Evolutionary conservation across 208 protist species (phyloP).

Genomic region (Lotmaria passim): DNA sequence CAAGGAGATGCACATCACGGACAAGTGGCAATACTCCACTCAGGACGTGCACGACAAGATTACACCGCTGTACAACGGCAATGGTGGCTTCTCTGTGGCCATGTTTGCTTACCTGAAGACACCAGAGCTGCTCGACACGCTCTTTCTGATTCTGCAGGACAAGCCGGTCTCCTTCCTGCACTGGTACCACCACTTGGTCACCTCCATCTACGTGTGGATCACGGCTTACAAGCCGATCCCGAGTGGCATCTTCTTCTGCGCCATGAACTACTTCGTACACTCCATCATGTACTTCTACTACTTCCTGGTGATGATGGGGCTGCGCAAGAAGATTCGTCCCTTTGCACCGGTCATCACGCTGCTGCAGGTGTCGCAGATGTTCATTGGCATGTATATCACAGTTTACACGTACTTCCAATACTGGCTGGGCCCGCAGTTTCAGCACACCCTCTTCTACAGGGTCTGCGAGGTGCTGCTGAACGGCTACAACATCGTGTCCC

Average conservation of each 20-base stretch:
- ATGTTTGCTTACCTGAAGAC: constrained; percentile 72
- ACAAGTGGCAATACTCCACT: constrained; percentile 18
- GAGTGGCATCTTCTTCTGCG: constrained; percentile 75
- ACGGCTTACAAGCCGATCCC: constrained; percentile 43
- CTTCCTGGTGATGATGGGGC: constrained; percentile 60
- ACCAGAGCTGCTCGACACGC: constrained; percentile 75
- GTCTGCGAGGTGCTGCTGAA: constrained; percentile 11
- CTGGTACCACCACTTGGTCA: constrained; percentile 90
- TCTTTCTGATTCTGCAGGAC: constrained; percentile 69
- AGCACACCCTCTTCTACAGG: constrained; percentile 18
- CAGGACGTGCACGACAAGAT: constrained; percentile 4
- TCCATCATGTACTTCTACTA: constrained; percentile 95
- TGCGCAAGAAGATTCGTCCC: constrained; percentile 54
- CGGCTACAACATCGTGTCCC: neutral
- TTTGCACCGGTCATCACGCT: constrained; percentile 80
- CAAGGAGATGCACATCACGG: constrained; percentile 53
- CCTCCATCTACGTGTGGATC: constrained; percentile 88
- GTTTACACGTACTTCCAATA: constrained; percentile 44
- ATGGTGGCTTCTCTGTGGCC: constrained; percentile 47
- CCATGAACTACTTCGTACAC: constrained; percentile 93
- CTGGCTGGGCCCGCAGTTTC: constrained; percentile 28
- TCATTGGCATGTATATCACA: constrained; percentile 72
- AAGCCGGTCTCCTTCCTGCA: constrained; percentile 81
- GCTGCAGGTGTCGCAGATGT: constrained; percentile 89
- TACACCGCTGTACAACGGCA: constrained; percentile 26